Evolutionary conservation across 1,284 basidiomycete genomes (phyloP), one percentile per base, ranked within the genome.

Genomic region (Peniophora sp.): DNA sequence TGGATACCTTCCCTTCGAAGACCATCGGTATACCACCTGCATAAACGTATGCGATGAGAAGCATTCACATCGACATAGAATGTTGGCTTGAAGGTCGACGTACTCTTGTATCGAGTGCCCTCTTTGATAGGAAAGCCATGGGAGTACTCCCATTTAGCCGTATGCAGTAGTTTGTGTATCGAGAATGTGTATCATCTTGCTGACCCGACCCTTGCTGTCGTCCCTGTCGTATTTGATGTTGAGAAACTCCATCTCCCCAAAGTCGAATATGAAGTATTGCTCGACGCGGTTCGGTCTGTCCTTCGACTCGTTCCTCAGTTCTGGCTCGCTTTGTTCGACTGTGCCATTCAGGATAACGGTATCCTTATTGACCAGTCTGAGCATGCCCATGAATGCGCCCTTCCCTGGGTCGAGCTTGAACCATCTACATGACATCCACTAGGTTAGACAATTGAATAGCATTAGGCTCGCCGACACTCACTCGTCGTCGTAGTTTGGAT

Each of bases 401-500:
- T 20, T 14, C 16, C 51, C 48, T 12, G 39, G 2, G 41, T 52
- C 51, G 12, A 52, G 32, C 38, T 46, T 38, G 43, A 52, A 52
- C 51, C 51, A 52, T 47, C 47, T 49, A 34, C 12, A 9, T 2
- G 17, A n/a, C 16, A n/a, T 22, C 10, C 9, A 23, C 24, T 17
- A 16, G 20, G 35, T 41, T 5, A 22, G 16, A 5, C 5, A 22
- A 5, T 5, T 8, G 20, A n/a, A 5, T 22, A 5, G 16, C 16
- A 5, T n/a, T 2, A 32, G 6, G 25, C 12, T 34, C 19, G 22
- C 22, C 45, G 12, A 20, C 32, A 50, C 49, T 50, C 10, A 51
- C 50, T 54, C 49, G 53, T 54, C 53, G 2, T 48, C 24, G 38
- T 49, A 45, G 12, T 2, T n/a, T 14, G 47, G 50, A 34, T 54